phyloP scores from a whole-genome alignment of 2,329 filamentous ascomycete species.

The Alternaria sp. region DNA sequence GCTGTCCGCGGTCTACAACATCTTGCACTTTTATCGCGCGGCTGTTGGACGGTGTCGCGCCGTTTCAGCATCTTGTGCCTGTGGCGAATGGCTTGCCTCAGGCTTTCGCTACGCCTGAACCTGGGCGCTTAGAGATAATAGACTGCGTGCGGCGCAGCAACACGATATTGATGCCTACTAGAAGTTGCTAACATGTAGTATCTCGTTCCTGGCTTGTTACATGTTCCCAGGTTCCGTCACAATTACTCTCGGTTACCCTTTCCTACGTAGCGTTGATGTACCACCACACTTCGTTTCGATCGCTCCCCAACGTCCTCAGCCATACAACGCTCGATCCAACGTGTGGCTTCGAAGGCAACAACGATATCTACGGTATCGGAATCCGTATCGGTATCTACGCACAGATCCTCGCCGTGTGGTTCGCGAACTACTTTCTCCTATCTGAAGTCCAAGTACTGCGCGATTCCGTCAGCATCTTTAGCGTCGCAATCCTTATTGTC shows the following conservation, averaged over 20 bases:
- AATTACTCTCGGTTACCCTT: not conserved
- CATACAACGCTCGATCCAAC: not conserved
- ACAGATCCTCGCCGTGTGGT: slow-evolving; percentile 38
- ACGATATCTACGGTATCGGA: slow-evolving; percentile 40
- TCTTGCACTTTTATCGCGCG: not conserved
- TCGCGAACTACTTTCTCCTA: slow-evolving; percentile 36
- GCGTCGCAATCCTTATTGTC: slow-evolving; percentile 30
- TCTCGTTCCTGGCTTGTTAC: not conserved
- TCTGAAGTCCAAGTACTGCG: slow-evolving; percentile 21
- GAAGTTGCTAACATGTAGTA: not conserved
- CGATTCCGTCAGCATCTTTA: slow-evolving; percentile 23
- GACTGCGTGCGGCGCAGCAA: slow-evolving; percentile 13
- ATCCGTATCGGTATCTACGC: slow-evolving; percentile 24
- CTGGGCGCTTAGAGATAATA: slow-evolving; percentile 11
- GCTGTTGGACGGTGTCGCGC: not conserved
- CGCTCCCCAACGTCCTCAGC: not conserved
- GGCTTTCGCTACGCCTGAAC: slow-evolving; percentile 1
- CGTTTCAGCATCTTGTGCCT: not conserved
- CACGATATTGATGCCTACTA: slow-evolving; percentile 4
- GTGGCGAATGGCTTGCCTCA: not conserved
- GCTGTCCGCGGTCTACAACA: not conserved
- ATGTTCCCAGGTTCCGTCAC: not conserved
- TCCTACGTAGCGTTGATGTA: not conserved
- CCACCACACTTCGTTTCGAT: not conserved
- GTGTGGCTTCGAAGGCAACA: slow-evolving; percentile 50